Evolutionary conservation across 371 early-diverging fungal genomes (phyloP), one percentile per base, ranked within the genome.

Genomic region (Choanephora cucurbitarum): DNA sequence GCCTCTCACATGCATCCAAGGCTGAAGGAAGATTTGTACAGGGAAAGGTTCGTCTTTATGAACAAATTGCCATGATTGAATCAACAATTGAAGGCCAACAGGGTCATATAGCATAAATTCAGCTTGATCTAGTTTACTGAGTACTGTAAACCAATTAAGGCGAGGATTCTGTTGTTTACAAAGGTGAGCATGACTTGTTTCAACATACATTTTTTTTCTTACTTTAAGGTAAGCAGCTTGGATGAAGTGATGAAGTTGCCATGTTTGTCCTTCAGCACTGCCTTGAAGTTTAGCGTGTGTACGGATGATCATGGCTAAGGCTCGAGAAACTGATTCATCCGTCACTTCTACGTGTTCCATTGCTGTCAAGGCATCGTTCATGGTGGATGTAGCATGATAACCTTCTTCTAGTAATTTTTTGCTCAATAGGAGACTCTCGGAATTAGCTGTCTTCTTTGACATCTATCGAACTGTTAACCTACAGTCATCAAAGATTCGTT

Each of bases 1-100:
- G 2, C 85, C 88, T 37, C 74, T 73, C 0, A 73, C 66, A 63
- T 92, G 85, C 32, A 69, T 81, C 95, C 95, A 94, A 24, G 77
- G 82, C 28, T 83, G 79, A 69, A 88, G 82, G 45, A 93, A 82
- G 9, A 81, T 81, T 6, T 81, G 65, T 50, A 88, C 70, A 5
- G 95, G 95, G 62, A 92, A 93, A 13, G 68, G 76, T 17, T 68
- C 65, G 37, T 62, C 65, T 80, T 84, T 81, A 13, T 80, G 67
- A 11, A 75, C 76, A 44, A 58, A 70, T 48, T 79, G 85, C 76
- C 85, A 87, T 6, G 82, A 81, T 47, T 67, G 76, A 34, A 90
- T 57, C 15, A 93, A 53, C 31, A 90, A 66, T 53, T 77, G 77
- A 2, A 93, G 60, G 11, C 87, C 88, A 15, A 73, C 57, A 9